phyloP scores from a whole-genome alignment of 768 basidiomycete genomes.

The Coprinellus micaceus region DNA sequence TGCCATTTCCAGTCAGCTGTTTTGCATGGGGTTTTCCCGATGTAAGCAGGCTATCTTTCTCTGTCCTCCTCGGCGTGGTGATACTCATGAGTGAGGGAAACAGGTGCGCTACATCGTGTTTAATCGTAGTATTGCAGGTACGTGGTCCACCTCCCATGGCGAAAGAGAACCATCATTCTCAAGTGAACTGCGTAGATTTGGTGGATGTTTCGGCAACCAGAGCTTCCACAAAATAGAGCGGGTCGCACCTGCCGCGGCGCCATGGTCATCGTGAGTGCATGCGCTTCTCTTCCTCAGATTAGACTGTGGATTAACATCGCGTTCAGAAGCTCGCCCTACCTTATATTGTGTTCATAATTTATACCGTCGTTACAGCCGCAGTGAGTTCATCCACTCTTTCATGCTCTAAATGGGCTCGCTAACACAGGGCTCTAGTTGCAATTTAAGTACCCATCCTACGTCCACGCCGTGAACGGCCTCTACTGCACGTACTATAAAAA shows the following conservation, averaged over 20 bases:
- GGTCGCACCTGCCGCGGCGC: not conserved
- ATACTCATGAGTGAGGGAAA: not conserved
- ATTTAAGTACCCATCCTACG: conserved; percentile 18
- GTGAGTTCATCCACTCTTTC: conserved; percentile 28
- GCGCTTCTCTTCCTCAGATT: not conserved
- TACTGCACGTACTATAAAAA: conserved; percentile 42
- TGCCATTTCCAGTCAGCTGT: too few species aligned
- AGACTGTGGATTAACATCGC: not conserved
- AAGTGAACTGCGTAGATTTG: too few species aligned
- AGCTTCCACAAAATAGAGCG: not conserved
- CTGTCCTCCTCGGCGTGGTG: not conserved
- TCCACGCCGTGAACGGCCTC: conserved; percentile 38
- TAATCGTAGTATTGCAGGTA: conserved; percentile 27
- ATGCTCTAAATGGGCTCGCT: too few species aligned
- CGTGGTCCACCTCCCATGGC: not conserved
- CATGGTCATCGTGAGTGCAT: conserved; percentile 10
- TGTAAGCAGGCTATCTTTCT: not conserved
- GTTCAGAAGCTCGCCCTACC: conserved; percentile 28
- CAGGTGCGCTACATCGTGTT: conserved; percentile 22
- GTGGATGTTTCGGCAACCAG: conserved; percentile 8
- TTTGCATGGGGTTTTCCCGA: too few species aligned
- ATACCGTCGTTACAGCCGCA: conserved; percentile 25
- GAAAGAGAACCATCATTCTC: too few species aligned
- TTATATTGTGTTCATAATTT: conserved; percentile 37
- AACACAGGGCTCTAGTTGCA: too few species aligned